A percentile compares a stretch with the other conserved stretches of the same genome.
phyloP scores from a whole-genome alignment of 345 rosid genomes.

The Carallia pectinifolia region DNA sequence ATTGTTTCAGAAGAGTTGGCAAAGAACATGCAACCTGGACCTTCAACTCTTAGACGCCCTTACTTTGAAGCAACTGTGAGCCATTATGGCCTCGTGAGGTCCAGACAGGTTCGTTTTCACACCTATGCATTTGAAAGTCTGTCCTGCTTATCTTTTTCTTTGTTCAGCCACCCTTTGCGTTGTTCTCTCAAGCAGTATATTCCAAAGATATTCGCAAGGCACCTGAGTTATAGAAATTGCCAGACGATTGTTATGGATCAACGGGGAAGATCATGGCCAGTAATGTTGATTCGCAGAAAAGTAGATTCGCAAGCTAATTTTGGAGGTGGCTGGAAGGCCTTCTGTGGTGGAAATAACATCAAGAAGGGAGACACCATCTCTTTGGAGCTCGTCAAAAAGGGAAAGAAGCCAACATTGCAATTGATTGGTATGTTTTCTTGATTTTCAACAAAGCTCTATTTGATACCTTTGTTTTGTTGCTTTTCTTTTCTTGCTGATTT shows the following conservation, averaged over 20 bases:
- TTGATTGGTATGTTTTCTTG: not conserved
- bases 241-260: slow-evolving; percentile 9
- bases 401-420: slow-evolving; percentile 5
- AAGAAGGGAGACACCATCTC: slow-evolving; percentile 9
- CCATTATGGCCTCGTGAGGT: not conserved
- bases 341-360: not conserved
- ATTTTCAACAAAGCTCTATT: not conserved
- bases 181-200: slow-evolving; percentile 7
- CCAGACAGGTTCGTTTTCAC: slow-evolving; percentile 7
- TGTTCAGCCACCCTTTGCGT: not conserved
- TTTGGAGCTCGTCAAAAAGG: slow-evolving; percentile 10
- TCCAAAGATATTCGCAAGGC: slow-evolving; percentile 7
- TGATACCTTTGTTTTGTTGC: not conserved
- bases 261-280: slow-evolving; percentile 20
- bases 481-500: not conserved
- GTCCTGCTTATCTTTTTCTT: not conserved
- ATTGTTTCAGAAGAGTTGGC: not conserved
- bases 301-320: not conserved
- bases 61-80: not conserved
- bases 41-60: not conserved
- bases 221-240: not conserved
- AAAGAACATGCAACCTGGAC: not conserved
- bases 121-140: not conserved
- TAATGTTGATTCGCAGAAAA: not conserved
- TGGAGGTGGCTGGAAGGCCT: slow-evolving; percentile 13